A percentile compares a stretch with the other conserved stretches of the same genome.
Evolutionary conservation across 305 asterid genomes (phyloP).

Genomic region (Fraxinus sp.): DNA sequence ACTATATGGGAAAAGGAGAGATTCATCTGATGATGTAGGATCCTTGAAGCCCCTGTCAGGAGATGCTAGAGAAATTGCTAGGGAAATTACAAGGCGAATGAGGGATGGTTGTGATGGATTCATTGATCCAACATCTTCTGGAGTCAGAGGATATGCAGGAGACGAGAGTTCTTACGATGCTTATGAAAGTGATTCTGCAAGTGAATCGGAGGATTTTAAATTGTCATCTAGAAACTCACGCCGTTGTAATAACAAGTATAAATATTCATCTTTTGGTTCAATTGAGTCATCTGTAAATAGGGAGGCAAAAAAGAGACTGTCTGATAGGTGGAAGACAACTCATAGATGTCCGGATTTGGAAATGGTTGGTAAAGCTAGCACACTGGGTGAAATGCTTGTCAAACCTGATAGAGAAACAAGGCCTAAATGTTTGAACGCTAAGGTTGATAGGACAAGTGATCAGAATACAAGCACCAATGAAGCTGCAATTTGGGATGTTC

Average conservation of each 20-base stretch:
- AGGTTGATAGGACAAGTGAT: constrained; percentile 32
- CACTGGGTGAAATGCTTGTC: constrained; percentile 85
- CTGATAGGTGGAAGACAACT: constrained; percentile 84
- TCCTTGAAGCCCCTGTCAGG: constrained; percentile 43
- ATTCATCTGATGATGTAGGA: constrained; percentile 35
- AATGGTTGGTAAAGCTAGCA: constrained; percentile 52
- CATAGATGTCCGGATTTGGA: constrained; percentile 55
- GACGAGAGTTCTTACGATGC: constrained; percentile 82
- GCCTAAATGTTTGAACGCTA: constrained; percentile 35
- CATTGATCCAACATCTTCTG: constrained; percentile 38
- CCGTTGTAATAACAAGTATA: constrained; percentile 37
- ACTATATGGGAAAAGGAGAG: constrained; percentile 34
- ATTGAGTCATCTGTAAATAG: constrained; percentile 52
- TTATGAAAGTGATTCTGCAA: constrained; percentile 72
- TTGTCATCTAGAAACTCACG: constrained; percentile 49
- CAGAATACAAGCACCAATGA: constrained; percentile 32
- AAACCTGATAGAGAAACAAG: constrained; percentile 46
- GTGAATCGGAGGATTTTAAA: constrained; percentile 47
- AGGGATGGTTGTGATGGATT: constrained; percentile 47
- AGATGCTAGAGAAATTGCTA: constrained; percentile 68
- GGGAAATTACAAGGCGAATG: constrained; percentile 64
- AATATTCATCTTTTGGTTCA: constrained; percentile 39
- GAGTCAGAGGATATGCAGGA: constrained; percentile 72
- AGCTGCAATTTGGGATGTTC: constrained; percentile 33
- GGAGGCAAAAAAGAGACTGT: constrained; percentile 75